Evolutionary conservation across 495 filamentous ascomycete genomes (phyloP).

Genomic region (Penicillium steckii): DNA sequence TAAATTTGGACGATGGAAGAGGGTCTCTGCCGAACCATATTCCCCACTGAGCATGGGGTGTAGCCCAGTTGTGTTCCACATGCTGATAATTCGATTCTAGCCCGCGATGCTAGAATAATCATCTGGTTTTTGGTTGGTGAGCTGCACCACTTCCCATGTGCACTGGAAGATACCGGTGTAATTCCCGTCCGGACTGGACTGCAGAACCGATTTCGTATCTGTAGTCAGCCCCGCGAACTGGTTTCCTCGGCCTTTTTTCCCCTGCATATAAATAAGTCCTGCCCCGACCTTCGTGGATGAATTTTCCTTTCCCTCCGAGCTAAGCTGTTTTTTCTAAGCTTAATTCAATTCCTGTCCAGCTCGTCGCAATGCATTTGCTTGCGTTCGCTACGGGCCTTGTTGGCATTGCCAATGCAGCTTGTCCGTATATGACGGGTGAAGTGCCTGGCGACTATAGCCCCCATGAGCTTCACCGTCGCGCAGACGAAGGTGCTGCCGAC

Average conservation of each 20-base stretch:
- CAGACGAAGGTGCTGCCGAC: conserved; percentile 28
- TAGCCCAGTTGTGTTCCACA: neutral
- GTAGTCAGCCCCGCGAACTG: neutral
- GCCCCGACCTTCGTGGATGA: neutral
- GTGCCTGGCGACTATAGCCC: conserved; percentile 8
- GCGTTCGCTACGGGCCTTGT: conserved; percentile 30
- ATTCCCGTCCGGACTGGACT: neutral
- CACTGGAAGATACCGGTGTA: neutral
- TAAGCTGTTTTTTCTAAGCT: neutral
- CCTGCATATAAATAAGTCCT: neutral
- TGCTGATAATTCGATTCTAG: conserved; percentile 4
- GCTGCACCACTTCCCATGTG: neutral
- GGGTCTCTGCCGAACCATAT: neutral
- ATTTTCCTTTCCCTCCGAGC: neutral
- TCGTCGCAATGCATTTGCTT: conserved; percentile 28
- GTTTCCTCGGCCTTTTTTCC: neutral
- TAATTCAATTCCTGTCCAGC: neutral
- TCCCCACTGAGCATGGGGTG: neutral
- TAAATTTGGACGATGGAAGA: neutral
- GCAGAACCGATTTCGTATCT: neutral
- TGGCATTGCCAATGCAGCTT: conserved; percentile 41
- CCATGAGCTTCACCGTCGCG: conserved; percentile 23
- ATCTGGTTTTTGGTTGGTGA: conserved; percentile 5
- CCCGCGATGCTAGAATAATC: conserved; percentile 16
- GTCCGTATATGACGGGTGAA: conserved; percentile 43